These are phyloP conservation scores for Diaporthe caulivora DNA, from an alignment of 2,329 filamentous ascomycete species.

Conservation along the genomic window DNA sequence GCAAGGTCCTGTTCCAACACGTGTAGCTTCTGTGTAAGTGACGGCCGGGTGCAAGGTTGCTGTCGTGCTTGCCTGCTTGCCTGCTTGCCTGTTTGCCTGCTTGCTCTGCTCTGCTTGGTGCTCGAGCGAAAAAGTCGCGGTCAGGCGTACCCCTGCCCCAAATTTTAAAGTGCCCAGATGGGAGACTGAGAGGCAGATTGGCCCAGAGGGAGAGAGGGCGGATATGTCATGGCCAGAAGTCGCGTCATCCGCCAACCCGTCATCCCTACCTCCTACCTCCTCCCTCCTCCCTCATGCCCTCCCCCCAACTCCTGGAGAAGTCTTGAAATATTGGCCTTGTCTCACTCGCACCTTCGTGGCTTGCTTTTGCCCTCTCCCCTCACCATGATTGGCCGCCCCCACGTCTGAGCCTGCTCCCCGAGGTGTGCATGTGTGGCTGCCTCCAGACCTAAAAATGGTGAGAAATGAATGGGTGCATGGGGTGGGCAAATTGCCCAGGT, in stretches of 20 bases:
- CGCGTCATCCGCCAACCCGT: slow-evolving; percentile 26
- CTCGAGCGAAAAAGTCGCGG: slow-evolving; percentile 17
- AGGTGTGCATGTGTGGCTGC: slow-evolving; percentile 21
- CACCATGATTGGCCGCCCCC: slow-evolving; percentile 28
- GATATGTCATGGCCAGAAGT: slow-evolving; percentile 12
- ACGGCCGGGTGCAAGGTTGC: neutral
- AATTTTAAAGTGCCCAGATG: slow-evolving; percentile 15
- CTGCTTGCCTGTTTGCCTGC: too few species aligned
- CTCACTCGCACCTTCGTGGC: slow-evolving; percentile 9
- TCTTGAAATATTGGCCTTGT: slow-evolving; percentile 10
- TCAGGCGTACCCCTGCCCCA: slow-evolving; percentile 35
- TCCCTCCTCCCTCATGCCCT: too few species aligned
- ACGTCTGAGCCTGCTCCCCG: neutral
- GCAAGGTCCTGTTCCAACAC: slow-evolving; percentile 6
- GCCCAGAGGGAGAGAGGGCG: neutral
- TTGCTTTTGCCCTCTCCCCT: slow-evolving; percentile 5
- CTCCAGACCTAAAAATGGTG: slow-evolving; percentile 21
- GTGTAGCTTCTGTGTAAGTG: slow-evolving; percentile 12
- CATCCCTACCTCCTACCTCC: slow-evolving; percentile 3
- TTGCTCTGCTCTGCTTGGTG: too few species aligned
- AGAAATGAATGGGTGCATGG: neutral
- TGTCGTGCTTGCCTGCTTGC: too few species aligned
- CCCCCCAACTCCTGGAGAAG: neutral
- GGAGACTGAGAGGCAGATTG: neutral
- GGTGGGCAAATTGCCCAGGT: neutral